These are phyloP conservation scores for Aspergillus sp. DNA, from an alignment of 2,329 filamentous ascomycete genomes.

Conservation along the genomic window DNA sequence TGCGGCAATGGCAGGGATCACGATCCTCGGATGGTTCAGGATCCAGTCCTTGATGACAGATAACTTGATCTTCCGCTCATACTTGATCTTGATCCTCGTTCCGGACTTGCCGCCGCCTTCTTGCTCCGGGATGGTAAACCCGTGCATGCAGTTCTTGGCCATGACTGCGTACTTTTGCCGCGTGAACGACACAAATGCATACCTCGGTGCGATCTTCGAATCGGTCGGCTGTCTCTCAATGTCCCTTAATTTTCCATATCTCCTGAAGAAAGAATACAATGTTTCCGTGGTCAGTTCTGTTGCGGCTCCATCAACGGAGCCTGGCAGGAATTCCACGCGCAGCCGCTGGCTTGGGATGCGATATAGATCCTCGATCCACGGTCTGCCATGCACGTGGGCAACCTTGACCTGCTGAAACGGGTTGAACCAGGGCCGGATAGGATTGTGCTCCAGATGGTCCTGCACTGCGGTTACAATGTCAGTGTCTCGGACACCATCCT, in stretches of 20 bases:
- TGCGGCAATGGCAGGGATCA: constrained; percentile 79
- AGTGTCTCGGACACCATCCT: constrained; percentile 47
- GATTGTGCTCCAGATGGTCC: constrained; percentile 65
- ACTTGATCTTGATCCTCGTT: constrained; percentile 78
- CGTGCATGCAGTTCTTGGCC: constrained; percentile 91
- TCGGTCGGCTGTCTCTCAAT: constrained; percentile 81
- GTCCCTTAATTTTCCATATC: constrained; percentile 86
- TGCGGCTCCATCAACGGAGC: constrained; percentile 67
- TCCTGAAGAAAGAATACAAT: constrained; percentile 81
- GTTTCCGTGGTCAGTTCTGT: constrained; percentile 83
- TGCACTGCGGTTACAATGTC: constrained; percentile 64
- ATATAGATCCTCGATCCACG: constrained; percentile 92
- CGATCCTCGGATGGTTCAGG: constrained; percentile 79
- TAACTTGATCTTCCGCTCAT: constrained; percentile 74
- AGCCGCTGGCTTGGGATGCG: constrained; percentile 75
- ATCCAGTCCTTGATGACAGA: constrained; percentile 88
- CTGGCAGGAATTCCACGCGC: constrained; percentile 80
- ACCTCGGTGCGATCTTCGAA: constrained; percentile 80
- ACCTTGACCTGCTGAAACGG: constrained; percentile 72
- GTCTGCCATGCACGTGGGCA: constrained; percentile 75
- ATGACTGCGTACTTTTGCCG: constrained; percentile 75
- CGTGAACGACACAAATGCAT: constrained; percentile 76
- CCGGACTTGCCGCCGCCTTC: constrained; percentile 73
- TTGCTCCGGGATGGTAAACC: constrained; percentile 68
- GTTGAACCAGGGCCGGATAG: constrained; percentile 86